Evolutionary conservation across 257 asterid genomes (phyloP), one percentile per base, ranked within the genome.

Genomic region (Gentiana straminea): DNA sequence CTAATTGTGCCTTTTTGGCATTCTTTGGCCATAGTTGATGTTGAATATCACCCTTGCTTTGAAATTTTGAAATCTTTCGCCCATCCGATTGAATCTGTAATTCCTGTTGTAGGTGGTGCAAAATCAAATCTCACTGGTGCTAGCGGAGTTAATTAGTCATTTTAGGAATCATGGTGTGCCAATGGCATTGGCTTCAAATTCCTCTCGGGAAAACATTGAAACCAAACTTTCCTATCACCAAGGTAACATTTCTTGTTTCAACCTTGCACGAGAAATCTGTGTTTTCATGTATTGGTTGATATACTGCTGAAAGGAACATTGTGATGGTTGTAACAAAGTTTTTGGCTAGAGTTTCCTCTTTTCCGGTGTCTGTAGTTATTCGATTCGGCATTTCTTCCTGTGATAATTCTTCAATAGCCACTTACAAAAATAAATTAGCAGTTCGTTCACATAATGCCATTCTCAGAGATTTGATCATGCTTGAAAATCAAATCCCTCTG

Each of bases 71-170:
- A 48, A 55, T 67, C 8, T 41, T 38, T 36, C 35, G 7, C 35
- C 41, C 8, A 49, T 44, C 38, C 51, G 47, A 64, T 15, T 33
- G 45, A 51, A 35, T 15, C 33, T n/a, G 35, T 60, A 13, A 24
- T 49, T 54, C 60, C n/a, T n/a, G 50, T 61, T 56, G 67, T 64
- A 86, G 98, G 63, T 86, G 96, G 91, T 58, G 80, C 81, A 77
- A 68, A 39, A 82, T 84, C 72, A 84, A 82, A 79, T 84, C 91
- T 60, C 86, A 75, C 98, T 35, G 96, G 98, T 65, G 98, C 95
- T 61, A 78, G 74, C n/a, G 59, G 81, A 91, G 71, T 75, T 89
- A 64, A 73, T 89, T 55, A 78, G 70, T 62, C 95, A 89, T 81
- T 68, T 89, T 61, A 74, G 70, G 64, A 66, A 67, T 60, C 90